A percentile compares a stretch with the other conserved stretches of the same genome.
phyloP scores from a whole-genome alignment of 2,329 filamentous ascomycete genomes.

The Stachybotrys chartarum region DNA sequence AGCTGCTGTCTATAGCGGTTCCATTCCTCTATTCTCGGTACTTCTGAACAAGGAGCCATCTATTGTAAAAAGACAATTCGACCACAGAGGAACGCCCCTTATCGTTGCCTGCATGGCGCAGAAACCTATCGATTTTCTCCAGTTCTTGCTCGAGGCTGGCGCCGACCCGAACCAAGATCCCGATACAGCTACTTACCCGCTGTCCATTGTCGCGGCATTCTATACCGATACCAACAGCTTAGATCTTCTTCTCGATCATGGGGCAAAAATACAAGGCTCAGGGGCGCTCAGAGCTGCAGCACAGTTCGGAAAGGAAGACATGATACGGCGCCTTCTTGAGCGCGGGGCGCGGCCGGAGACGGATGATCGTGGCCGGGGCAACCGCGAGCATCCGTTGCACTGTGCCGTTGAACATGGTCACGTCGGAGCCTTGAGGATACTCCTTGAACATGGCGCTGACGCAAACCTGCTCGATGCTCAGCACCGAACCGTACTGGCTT shows the following conservation, averaged over 20 bases:
- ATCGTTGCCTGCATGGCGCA: conserved; percentile 6
- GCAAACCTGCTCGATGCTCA: neutral
- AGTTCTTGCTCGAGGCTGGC: conserved; percentile 5
- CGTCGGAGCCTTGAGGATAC: neutral
- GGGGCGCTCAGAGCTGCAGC: neutral
- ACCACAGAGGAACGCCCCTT: conserved; percentile 6
- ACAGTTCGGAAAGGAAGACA: neutral
- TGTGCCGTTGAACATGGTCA: neutral
- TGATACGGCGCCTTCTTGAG: neutral
- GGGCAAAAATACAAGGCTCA: neutral
- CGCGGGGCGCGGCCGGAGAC: neutral
- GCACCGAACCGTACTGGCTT: neutral
- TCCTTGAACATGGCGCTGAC: neutral
- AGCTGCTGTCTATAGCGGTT: conserved; percentile 5
- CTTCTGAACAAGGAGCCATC: conserved; percentile 4
- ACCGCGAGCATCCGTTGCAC: neutral
- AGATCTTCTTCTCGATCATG: neutral
- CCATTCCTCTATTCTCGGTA: conserved; percentile 3
- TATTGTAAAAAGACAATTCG: conserved; percentile 6
- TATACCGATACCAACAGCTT: neutral
- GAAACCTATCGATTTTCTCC: conserved; percentile 3
- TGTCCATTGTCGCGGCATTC: neutral
- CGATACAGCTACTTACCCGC: neutral
- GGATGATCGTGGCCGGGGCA: neutral
- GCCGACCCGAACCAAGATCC: conserved; percentile 8